These are phyloP conservation scores for Pythium sukuiense DNA, from an alignment of 352 stramenopile species.

Conservation along the genomic window DNA sequence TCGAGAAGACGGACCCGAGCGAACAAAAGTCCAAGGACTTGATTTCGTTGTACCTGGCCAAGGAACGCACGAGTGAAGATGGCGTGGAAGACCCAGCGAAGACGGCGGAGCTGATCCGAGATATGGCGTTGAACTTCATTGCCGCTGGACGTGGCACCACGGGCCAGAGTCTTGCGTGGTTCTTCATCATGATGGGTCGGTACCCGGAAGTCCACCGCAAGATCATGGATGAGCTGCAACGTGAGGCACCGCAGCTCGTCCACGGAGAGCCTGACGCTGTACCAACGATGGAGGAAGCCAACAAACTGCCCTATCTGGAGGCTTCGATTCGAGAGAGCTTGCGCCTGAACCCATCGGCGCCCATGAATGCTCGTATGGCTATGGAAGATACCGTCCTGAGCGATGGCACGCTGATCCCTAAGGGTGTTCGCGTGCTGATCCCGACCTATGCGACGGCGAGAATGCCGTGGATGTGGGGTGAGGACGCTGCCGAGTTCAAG, in stretches of 20 bases:
- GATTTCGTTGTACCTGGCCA: slow-evolving; percentile 45
- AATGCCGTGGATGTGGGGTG: slow-evolving; percentile 57
- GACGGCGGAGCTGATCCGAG: slow-evolving; percentile 41
- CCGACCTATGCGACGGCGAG: slow-evolving; percentile 63
- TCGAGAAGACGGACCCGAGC: not conserved
- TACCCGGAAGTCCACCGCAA: slow-evolving; percentile 43
- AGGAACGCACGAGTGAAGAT: slow-evolving; percentile 14
- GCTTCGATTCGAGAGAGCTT: slow-evolving; percentile 61
- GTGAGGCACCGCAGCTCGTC: slow-evolving; percentile 26
- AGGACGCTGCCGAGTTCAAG: slow-evolving; percentile 59
- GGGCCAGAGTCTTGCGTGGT: slow-evolving; percentile 68
- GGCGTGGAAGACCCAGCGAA: slow-evolving; percentile 2
- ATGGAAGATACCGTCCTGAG: slow-evolving; percentile 58
- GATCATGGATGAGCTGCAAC: slow-evolving; percentile 31
- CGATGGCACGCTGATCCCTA: slow-evolving; percentile 64
- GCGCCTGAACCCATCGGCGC: slow-evolving; percentile 59
- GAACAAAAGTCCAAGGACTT: slow-evolving; percentile 33
- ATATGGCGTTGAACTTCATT: slow-evolving; percentile 80
- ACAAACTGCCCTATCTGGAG: slow-evolving; percentile 51
- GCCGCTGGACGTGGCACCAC: slow-evolving; percentile 80
- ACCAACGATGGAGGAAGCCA: slow-evolving; percentile 42
- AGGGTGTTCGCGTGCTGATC: slow-evolving; percentile 57
- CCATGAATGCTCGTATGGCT: slow-evolving; percentile 50
- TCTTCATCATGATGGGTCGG: slow-evolving; percentile 70
- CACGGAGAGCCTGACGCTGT: slow-evolving; percentile 17